Percentiles rank a stretch among this genome's conserved stretches.
phyloP scores from a whole-genome alignment of 2,329 filamentous ascomycete genomes.

The Pseudogymnoascus sp. region DNA sequence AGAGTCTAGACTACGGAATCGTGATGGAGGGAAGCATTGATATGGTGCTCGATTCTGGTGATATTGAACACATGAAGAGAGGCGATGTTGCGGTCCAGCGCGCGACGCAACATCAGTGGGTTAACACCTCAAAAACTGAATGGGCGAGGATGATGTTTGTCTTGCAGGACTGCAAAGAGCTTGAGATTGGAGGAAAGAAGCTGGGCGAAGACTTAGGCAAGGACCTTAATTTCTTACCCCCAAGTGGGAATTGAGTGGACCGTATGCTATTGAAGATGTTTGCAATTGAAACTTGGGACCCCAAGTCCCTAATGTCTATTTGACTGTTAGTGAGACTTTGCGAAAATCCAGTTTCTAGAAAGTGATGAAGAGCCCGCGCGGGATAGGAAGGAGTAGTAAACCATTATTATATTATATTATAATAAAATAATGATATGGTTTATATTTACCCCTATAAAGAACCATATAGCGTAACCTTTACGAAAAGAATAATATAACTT shows the following conservation, averaged over 20 bases:
- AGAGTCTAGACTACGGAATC: conserved; percentile 13
- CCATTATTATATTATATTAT: too few relatives aligned
- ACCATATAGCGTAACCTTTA: too few relatives aligned
- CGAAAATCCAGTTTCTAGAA: too few relatives aligned
- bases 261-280: conserved; percentile 26
- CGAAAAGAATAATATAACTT: too few relatives aligned
- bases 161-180: conserved; percentile 8
- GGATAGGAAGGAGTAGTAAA: too few relatives aligned
- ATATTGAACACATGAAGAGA: background rate
- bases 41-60: conserved; percentile 11
- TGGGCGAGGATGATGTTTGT: conserved; percentile 13
- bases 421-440: too few relatives aligned
- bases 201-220: conserved; percentile 9
- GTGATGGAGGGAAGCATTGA: conserved; percentile 11
- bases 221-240: background rate
- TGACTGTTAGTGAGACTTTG: too few relatives aligned
- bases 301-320: too few relatives aligned
- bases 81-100: conserved; percentile 12
- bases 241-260: conserved; percentile 36
- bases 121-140: conserved; percentile 8
- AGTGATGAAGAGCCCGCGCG: too few relatives aligned
- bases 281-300: too few relatives aligned
- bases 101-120: conserved; percentile 10
- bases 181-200: conserved; percentile 2
- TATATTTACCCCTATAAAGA: too few relatives aligned